A percentile compares a stretch with the other conserved stretches of the same genome.
Evolutionary conservation across 2,329 filamentous ascomycete species (phyloP).

Genomic region (Orbilia javanica): DNA sequence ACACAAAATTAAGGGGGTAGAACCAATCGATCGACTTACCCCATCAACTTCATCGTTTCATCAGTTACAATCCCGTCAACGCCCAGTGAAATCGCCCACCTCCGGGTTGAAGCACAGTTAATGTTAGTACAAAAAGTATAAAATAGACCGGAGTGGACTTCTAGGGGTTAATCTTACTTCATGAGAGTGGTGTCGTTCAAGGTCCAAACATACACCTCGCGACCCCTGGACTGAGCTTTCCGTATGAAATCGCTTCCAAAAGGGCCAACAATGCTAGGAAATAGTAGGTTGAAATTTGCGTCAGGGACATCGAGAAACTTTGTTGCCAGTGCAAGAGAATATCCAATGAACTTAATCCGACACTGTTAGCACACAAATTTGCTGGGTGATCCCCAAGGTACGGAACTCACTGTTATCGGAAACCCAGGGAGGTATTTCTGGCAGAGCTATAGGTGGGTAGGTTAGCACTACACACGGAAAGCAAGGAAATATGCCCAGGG

Average conservation of each 20-base stretch:
- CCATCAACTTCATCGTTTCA: constrained; percentile 72
- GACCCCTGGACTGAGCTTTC: constrained; percentile 70
- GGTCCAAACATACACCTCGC: constrained; percentile 83
- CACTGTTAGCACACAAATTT: constrained; percentile 7
- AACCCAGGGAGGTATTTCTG: constrained; percentile 61
- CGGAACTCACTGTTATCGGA: constrained; percentile 59
- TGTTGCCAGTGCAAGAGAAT: constrained; percentile 72
- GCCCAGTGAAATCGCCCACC: constrained; percentile 60
- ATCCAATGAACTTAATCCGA: constrained; percentile 65
- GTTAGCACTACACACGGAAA: not conserved
- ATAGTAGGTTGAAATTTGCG: constrained; percentile 82
- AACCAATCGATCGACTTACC: constrained; percentile 14
- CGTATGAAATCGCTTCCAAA: constrained; percentile 76
- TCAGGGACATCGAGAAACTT: constrained; percentile 77
- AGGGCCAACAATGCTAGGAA: constrained; percentile 76
- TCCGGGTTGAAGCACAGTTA: not conserved
- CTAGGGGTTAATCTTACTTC: constrained; percentile 72
- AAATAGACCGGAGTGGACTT: not conserved
- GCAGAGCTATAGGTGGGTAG: constrained; percentile 55
- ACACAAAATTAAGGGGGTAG: not conserved
- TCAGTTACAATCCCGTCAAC: constrained; percentile 90
- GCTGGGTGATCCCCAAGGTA: not conserved
- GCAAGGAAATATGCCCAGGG: not conserved
- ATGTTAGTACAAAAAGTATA: not conserved
- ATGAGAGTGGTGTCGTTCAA: constrained; percentile 84